Conservation (phyloP, 2,329 filamentous ascomycete species). For the Cladosporium sp. region DNA sequence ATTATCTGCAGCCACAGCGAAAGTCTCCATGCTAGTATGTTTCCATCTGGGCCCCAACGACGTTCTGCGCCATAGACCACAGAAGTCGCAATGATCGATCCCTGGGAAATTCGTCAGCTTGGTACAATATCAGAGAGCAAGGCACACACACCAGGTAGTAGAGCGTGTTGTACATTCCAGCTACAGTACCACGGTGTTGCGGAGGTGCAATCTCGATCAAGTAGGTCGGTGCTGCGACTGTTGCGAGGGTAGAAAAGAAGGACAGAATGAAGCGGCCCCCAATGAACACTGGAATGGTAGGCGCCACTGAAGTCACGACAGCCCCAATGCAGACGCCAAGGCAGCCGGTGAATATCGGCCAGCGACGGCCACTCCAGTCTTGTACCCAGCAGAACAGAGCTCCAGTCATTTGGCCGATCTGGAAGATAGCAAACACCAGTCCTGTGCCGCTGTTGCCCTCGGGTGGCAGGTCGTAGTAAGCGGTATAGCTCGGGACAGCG, state of each 20-base stretch:
- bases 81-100: constrained; percentile 46
- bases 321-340: neutral
- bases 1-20: constrained; percentile 25
- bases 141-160: constrained; percentile 24
- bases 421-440: constrained; percentile 38
- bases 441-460: constrained; percentile 42
- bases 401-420: constrained; percentile 46
- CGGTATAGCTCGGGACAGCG: constrained; percentile 47
- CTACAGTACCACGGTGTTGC: constrained; percentile 45
- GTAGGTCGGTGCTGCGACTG: constrained; percentile 12
- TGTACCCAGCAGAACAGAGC: constrained; percentile 40
- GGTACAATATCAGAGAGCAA: too few relatives aligned
- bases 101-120: constrained; percentile 20
- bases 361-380: constrained; percentile 43
- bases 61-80: constrained; percentile 28
- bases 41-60: constrained; percentile 13
- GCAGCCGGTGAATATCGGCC: constrained; percentile 53
- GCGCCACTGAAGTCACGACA: neutral
- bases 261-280: constrained; percentile 34
- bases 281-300: constrained; percentile 39
- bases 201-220: constrained; percentile 29
- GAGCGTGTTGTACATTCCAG: constrained; percentile 49
- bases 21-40: constrained; percentile 42
- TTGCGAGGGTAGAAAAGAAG: constrained; percentile 14
- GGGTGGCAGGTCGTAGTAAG: constrained; percentile 43